Evolutionary conservation across 2,329 filamentous ascomycete genomes (phyloP).

Genomic region (Phaeosphaeriaceae sp.): DNA sequence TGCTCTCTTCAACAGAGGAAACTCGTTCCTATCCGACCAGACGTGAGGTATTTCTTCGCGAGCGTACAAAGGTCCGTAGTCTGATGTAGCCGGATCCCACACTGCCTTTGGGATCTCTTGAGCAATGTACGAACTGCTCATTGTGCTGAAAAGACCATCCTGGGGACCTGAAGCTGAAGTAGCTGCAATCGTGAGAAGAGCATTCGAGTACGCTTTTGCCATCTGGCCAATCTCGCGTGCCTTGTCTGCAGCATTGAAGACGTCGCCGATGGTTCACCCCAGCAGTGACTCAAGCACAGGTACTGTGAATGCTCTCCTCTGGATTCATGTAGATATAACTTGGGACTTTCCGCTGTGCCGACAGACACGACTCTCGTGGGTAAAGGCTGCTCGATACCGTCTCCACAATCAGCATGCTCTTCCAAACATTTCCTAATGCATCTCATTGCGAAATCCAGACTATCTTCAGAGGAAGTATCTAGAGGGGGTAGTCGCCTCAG

Average conservation of each 20-base stretch:
- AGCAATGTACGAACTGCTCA: neutral
- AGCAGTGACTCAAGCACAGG: neutral
- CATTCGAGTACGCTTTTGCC: neutral
- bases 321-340: neutral
- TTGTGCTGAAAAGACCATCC: neutral
- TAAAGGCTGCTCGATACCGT: neutral
- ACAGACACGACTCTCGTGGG: neutral
- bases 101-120: neutral
- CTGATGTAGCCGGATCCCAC: neutral
- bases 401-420: neutral
- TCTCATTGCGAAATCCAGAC: neutral
- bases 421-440: neutral
- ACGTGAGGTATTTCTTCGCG: neutral
- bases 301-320: neutral
- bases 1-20: neutral
- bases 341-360: neutral
- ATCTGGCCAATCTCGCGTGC: neutral
- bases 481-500: neutral
- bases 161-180: neutral
- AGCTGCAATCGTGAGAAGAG: neutral
- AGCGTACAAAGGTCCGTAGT: neutral
- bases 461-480: neutral
- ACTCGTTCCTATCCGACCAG: neutral
- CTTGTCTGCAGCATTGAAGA: neutral
- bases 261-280: too few species aligned